Evolutionary conservation across 257 asterid genomes (phyloP).

Genomic region (Solanum chmielewskii): DNA sequence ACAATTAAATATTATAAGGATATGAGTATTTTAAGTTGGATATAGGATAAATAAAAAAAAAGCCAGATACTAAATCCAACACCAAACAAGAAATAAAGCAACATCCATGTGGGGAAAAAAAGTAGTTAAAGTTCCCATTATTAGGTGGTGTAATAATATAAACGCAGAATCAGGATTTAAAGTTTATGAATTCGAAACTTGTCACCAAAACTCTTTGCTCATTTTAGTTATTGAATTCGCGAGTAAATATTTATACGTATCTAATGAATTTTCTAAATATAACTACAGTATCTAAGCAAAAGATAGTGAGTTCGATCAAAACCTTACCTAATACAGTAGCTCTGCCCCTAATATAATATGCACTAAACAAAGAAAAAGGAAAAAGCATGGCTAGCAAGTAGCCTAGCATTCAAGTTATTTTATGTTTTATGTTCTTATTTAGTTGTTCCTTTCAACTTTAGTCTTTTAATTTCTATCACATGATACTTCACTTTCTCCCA

Average conservation of each 20-base stretch:
- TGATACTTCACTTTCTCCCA: neutral
- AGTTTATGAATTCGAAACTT: neutral
- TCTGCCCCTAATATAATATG: neutral
- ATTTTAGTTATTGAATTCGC: accelerated
- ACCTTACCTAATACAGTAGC: neutral
- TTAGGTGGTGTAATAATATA: no score
- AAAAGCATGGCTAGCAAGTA: neutral
- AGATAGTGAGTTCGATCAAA: neutral
- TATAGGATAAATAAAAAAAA: neutral
- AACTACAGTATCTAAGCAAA: neutral
- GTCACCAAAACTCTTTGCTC: accelerated
- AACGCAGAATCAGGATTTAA: neutral
- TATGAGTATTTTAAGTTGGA: neutral
- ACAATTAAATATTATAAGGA: neutral
- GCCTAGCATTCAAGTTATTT: no score
- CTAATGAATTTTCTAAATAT: neutral
- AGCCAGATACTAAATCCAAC: neutral
- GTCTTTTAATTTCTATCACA: neutral
- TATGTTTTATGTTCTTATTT: neutral
- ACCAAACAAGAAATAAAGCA: neutral
- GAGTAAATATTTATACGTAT: neutral
- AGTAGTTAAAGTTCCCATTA: neutral
- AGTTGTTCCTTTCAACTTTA: neutral
- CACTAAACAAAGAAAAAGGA: neutral
- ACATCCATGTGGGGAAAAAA: neutral